Evolutionary conservation across 2,329 filamentous ascomycete genomes (phyloP), one percentile per base, ranked within the genome.

Genomic region (Stemphylium vesicarium): DNA sequence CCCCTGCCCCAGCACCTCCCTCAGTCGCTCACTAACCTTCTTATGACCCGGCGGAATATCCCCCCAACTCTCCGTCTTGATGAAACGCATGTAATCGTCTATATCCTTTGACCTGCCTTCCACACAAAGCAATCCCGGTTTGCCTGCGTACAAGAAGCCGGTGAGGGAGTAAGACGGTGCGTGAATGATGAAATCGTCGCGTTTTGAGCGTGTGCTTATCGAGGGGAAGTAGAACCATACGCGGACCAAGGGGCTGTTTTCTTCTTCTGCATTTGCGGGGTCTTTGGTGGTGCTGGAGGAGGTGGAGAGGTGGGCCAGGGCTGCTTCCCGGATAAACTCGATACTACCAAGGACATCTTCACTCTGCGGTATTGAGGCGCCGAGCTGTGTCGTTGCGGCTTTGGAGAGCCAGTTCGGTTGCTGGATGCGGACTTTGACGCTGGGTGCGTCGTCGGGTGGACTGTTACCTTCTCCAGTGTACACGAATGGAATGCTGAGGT

Each of bases 151-250:
- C 3, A 87, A 78, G 60, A 87, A 87, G 0, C 85, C 85, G 0
- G 84, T 86, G 0, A 87, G 77, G 2, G 65, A 71, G 65, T 85
- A 85, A 0, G 65, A 60, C 0, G 84, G 80, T 0, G 83, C 84
- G 51, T 84, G 73, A 50, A 77, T 79, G 39, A 87, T 80, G 37
- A 87, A 72, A 59, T 87, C 84, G 59, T 83, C 79, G 41, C 85
- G 78, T 63, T 87, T 87, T 40, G 79, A 78, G 3, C 85, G 80
- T 0, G 84, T 87, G 36, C 81, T 84, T 49, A 87, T 81, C 1
- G 84, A 86, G 0, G 84, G 84, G 57, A 87, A 86, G 69, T 87
- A 87, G 64, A 87, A 87, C 84, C 84, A 87, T 1, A 83, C 84
- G 8, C 85, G 75, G 3, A 84, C 78, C 0, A 82, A 62, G 0